A percentile compares a stretch with the other conserved stretches of the same genome.
Conservation (phyloP, 2,329 filamentous ascomycete species). For the Diplocarpon rosae region DNA sequence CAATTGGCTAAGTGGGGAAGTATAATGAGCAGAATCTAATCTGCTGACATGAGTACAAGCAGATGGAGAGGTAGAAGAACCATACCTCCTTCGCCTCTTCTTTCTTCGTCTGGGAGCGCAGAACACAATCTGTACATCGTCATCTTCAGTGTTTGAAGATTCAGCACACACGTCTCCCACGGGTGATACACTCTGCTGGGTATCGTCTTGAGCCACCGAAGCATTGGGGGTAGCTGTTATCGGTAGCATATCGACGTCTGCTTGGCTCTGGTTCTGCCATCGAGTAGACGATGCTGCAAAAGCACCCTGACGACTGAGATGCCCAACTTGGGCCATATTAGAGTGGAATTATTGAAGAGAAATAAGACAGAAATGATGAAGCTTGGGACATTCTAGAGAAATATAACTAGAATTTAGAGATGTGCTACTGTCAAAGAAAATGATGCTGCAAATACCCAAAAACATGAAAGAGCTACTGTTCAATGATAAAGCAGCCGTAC, state of each 20-base stretch:
- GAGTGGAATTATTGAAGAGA: not conserved
- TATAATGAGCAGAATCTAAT: not conserved
- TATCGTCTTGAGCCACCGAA: not conserved
- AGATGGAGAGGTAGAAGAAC: not conserved
- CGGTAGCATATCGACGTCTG: not conserved
- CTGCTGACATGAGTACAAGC: slow-evolving; percentile 1
- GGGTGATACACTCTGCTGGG: not conserved
- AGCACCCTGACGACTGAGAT: not conserved
- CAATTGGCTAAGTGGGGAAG: not conserved
- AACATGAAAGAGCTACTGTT: not conserved
- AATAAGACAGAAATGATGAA: slow-evolving; percentile 5
- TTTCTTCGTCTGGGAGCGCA: slow-evolving; percentile 30
- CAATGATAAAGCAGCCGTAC: not conserved
- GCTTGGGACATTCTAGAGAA: not conserved
- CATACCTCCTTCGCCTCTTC: slow-evolving; percentile 29
- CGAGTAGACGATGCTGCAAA: not conserved
- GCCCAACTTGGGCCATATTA: slow-evolving; percentile 10
- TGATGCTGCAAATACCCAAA: not conserved
- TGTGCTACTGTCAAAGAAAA: not conserved
- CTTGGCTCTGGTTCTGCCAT: not conserved
- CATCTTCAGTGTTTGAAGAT: slow-evolving; percentile 25
- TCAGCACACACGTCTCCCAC: not conserved
- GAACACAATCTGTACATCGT: slow-evolving; percentile 36
- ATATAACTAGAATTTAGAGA: slow-evolving; percentile 6
- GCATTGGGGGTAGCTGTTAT: not conserved